Percentiles rank a stretch among this genome's conserved stretches.
phyloP scores from a whole-genome alignment of 176 grass and related monocot genomes.

The Carex cristatella region DNA sequence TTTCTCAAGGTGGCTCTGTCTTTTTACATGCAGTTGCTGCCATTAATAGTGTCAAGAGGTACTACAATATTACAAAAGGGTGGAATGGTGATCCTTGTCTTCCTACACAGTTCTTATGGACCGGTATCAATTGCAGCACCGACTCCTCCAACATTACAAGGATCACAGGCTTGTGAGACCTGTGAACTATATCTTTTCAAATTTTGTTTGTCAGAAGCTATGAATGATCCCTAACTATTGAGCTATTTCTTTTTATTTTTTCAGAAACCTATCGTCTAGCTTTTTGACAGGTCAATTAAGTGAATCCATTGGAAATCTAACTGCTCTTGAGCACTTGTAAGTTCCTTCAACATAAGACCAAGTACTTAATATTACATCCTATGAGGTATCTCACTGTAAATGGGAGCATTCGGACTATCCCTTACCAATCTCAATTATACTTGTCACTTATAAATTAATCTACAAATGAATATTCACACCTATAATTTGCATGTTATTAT shows the following conservation, averaged over 20 bases:
- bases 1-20: not conserved
- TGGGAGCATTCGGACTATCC: not conserved
- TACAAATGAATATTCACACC: too few relatives aligned
- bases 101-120: constrained; percentile 25
- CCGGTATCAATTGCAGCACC: constrained; percentile 20
- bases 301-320: too few relatives aligned
- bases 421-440: too few relatives aligned
- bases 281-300: too few relatives aligned
- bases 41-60: constrained; percentile 26
- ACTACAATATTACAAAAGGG: constrained; percentile 24
- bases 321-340: too few relatives aligned
- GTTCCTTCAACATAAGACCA: too few relatives aligned
- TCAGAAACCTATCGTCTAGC: too few relatives aligned
- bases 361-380: too few relatives aligned
- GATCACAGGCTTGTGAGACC: constrained; percentile 30
- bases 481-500: too few relatives aligned
- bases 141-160: constrained; percentile 10
- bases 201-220: not conserved
- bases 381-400: too few relatives aligned
- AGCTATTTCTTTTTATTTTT: not conserved
- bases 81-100: constrained; percentile 51
- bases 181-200: not conserved
- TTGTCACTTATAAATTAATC: too few relatives aligned
- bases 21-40: constrained; percentile 19
- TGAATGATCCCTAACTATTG: not conserved